phyloP scores from a whole-genome alignment of 495 filamentous ascomycete species.

The Articulospora tetracladia region DNA sequence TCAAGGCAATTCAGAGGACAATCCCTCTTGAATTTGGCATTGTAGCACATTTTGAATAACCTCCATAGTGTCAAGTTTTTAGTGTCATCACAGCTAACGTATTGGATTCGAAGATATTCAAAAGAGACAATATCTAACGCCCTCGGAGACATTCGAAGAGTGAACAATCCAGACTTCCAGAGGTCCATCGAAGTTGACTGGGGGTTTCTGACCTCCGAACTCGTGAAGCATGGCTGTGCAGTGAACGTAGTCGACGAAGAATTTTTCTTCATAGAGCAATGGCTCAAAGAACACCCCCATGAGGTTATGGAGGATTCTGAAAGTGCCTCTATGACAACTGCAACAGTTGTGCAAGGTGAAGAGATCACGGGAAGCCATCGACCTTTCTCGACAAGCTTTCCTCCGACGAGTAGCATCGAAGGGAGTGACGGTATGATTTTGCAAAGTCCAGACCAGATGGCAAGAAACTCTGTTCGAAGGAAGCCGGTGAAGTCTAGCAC shows the following conservation, averaged over 20 bases:
- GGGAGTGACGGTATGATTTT: background rate
- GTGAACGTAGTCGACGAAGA: slow-evolving; percentile 12
- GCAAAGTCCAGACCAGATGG: background rate
- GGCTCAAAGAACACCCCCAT: background rate
- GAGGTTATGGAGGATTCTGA: background rate
- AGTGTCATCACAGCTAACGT: background rate
- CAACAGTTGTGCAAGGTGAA: background rate
- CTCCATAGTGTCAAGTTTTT: too few species aligned
- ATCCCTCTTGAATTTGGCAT: too few species aligned
- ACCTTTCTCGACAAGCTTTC: background rate
- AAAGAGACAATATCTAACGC: background rate
- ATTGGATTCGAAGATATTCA: background rate
- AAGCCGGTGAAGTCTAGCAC: background rate
- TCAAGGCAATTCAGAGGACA: too few species aligned
- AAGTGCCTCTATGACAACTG: background rate
- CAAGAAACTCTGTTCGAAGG: background rate
- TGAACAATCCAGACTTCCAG: background rate
- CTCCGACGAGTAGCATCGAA: background rate
- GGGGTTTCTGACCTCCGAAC: slow-evolving; percentile 1
- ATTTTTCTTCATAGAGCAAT: slow-evolving; percentile 15
- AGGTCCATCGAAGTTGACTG: slow-evolving; percentile 5
- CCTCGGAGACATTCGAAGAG: slow-evolving; percentile 2
- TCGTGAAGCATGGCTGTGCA: background rate
- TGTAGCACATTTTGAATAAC: too few species aligned
- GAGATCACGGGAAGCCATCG: background rate